Evolutionary conservation across 768 basidiomycete genomes (phyloP), one percentile per base, ranked within the genome.

Genomic region (Cystofilobasidium capitatum): DNA sequence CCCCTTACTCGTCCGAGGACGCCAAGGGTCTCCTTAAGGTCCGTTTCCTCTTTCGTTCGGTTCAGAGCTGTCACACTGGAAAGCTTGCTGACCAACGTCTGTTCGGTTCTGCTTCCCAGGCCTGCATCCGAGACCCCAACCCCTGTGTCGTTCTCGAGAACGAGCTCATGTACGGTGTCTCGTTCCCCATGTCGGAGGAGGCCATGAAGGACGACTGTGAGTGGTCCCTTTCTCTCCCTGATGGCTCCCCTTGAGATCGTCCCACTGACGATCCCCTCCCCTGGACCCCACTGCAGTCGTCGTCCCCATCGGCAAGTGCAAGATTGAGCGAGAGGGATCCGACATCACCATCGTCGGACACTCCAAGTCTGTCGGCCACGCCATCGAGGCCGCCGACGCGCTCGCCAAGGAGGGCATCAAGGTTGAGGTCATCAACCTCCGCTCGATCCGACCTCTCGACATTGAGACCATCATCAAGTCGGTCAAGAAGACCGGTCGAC

Each of bases 131-230:
- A 44, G 96, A 99, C 78, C 93, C 93, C 63, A 98, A 94, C 81
- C 92, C 92, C 17, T 89, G 97, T 72, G 92, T 97, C 72, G 92
- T 99, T 84, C 88, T 99, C 62, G 96, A 99, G 78, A 99, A 99
- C 80, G 96, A 99, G 79, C 91, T 99, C 85, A 79, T 99, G 77
- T 99, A 99, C 80, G 96, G 96, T 79, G 86, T 92, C 71, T 84
- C 88, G 40, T 99, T 98, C 87, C 92, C 93, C 59, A 87, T 98
- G 86, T 91, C 91, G 33, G 77, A 85, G 71, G 93, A 93, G 74
- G 93, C 91, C 73, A 86, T 96, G 86, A 91, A 90, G 62, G 89
- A 93, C 77, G 85, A 89, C 80, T 99, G 64, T 65, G 57, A 42
- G 64, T 63, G 0, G 2, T 49, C 24, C 24, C 35, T 22, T n/a